phyloP scores from a whole-genome alignment of 2,329 filamentous ascomycete species.

The Rosellinia necatrix region DNA sequence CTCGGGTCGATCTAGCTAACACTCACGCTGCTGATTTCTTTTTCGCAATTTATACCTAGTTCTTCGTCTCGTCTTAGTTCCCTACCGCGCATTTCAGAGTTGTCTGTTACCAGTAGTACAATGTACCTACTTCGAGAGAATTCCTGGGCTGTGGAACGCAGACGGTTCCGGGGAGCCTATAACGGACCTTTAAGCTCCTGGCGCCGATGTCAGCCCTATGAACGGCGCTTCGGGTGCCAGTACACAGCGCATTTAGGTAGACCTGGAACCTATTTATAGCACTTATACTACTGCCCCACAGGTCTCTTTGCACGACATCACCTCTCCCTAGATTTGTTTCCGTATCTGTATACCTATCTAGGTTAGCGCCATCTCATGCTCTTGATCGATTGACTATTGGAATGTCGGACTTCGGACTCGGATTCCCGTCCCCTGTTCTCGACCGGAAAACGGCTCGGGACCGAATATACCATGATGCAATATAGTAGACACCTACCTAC shows the following conservation, averaged over 20 bases:
- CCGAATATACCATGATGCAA: too few relatives aligned
- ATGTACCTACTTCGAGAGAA: not conserved
- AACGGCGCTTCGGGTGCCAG: not conserved
- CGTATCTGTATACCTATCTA: not conserved
- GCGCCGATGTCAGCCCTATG: slow-evolving; percentile 13
- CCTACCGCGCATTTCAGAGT: too few relatives aligned
- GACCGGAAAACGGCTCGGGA: slow-evolving; percentile 15
- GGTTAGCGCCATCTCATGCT: too few relatives aligned
- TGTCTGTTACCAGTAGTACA: not conserved
- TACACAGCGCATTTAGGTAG: too few relatives aligned
- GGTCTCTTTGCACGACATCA: too few relatives aligned
- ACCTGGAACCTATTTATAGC: too few relatives aligned
- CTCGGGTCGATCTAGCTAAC: too few relatives aligned
- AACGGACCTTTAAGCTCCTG: slow-evolving; percentile 9
- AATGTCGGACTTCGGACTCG: slow-evolving; percentile 19
- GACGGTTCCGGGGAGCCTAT: not conserved
- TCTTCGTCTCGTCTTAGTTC: not conserved
- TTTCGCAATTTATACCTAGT: too few relatives aligned
- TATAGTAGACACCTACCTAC: not conserved
- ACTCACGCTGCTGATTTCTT: not conserved
- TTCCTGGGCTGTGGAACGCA: slow-evolving; percentile 1
- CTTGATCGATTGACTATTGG: not conserved
- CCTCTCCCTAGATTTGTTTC: not conserved
- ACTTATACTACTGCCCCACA: too few relatives aligned
- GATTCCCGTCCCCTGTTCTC: slow-evolving; percentile 10